These are phyloP conservation scores for Fusarium sp. DNA, from an alignment of 2,329 filamentous ascomycete species.

Conservation along the genomic window DNA sequence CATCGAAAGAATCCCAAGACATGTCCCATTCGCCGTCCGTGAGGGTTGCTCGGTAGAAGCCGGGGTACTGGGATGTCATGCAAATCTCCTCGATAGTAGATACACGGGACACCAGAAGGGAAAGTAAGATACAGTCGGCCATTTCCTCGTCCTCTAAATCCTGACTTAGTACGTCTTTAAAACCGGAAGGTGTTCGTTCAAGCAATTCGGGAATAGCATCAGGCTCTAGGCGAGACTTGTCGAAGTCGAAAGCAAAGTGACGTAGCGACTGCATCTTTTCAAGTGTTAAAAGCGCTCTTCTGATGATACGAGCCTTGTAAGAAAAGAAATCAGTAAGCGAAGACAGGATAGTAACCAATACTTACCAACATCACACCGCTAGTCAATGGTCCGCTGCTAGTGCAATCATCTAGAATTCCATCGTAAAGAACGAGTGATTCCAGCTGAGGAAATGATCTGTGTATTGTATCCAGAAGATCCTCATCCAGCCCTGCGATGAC, in stretches of 20 bases:
- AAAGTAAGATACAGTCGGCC: too few species aligned
- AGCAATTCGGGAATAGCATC: too few species aligned
- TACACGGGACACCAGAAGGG: too few species aligned
- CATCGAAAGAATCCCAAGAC: fast-evolving
- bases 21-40: neutral
- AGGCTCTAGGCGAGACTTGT: too few species aligned
- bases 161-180: too few species aligned
- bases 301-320: neutral
- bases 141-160: fast-evolving
- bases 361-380: neutral
- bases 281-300: neutral
- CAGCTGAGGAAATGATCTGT: neutral
- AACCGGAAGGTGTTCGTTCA: too few species aligned
- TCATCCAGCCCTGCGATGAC: too few species aligned
- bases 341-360: neutral
- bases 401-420: neutral
- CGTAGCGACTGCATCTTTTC: neutral
- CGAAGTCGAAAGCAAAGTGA: neutral
- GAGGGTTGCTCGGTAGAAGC: neutral
- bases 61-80: fast-evolving
- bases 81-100: neutral
- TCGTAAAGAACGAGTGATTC: neutral
- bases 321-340: neutral
- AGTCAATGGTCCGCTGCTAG: neutral
- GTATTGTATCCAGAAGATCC: neutral